Percentiles rank a stretch among this genome's conserved stretches.
These are phyloP conservation scores for Waltiozyma sp. DNA, from an alignment of 1,139 yeast species.

Conservation along the genomic window DNA sequence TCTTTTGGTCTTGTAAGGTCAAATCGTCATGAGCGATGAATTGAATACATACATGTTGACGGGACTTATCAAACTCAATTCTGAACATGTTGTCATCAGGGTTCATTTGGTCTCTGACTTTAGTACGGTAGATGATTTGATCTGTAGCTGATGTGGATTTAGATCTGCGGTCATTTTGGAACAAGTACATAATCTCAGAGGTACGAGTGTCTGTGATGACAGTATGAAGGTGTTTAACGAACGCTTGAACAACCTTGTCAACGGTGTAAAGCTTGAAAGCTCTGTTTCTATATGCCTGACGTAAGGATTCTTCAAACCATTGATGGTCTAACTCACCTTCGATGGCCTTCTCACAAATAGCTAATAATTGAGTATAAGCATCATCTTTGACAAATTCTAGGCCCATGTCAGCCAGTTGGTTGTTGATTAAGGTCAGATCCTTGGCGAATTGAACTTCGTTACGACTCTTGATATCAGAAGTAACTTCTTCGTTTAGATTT, in stretches of 20 bases:
- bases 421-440: constrained; percentile 74
- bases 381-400: constrained; percentile 59
- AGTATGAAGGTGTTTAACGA: constrained; percentile 79
- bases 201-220: constrained; percentile 75
- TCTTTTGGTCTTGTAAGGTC: constrained; percentile 68
- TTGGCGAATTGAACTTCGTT: constrained; percentile 75
- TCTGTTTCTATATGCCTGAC: constrained; percentile 89
- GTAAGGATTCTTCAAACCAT: constrained; percentile 89
- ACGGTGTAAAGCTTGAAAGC: constrained; percentile 89
- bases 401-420: constrained; percentile 69
- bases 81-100: constrained; percentile 89
- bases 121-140: constrained; percentile 84
- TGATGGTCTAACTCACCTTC: constrained; percentile 91
- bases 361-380: constrained; percentile 69
- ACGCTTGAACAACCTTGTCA: constrained; percentile 83
- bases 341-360: constrained; percentile 62
- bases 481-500: constrained; percentile 49
- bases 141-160: constrained; percentile 62
- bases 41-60: constrained; percentile 55
- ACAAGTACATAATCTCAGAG: constrained; percentile 68
- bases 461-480: constrained; percentile 58
- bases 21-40: constrained; percentile 81
- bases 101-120: constrained; percentile 71
- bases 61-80: constrained; percentile 52
- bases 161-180: constrained; percentile 64